These are phyloP conservation scores for Pythium chondricola DNA, from an alignment of 352 stramenopile species.

Conservation along the genomic window DNA sequence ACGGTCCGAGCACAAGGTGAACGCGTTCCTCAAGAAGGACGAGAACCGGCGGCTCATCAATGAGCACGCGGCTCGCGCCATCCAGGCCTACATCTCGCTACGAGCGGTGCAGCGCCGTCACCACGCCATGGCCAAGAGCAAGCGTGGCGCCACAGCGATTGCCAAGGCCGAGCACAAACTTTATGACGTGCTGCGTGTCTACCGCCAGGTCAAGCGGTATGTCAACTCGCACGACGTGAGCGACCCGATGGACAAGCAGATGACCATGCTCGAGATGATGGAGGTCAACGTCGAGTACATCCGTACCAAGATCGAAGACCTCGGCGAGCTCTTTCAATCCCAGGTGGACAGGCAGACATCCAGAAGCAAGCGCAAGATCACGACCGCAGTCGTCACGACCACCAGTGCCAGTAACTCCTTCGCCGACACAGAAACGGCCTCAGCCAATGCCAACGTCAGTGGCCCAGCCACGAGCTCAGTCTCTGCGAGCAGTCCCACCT, in stretches of 20 bases:
- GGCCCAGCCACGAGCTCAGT: conserved; percentile 12
- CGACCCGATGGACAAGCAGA: conserved; percentile 75
- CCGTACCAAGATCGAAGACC: conserved; percentile 68
- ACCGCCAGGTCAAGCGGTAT: conserved; percentile 48
- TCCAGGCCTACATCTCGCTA: conserved; percentile 62
- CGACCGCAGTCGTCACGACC: conserved; percentile 2
- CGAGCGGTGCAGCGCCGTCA: conserved; percentile 33
- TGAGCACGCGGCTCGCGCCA: conserved; percentile 47
- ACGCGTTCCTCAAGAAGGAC: conserved; percentile 72
- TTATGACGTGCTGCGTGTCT: conserved; percentile 47
- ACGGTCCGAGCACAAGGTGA: conserved; percentile 75
- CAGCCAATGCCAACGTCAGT: conserved; percentile 1
- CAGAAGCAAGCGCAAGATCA: conserved; percentile 10
- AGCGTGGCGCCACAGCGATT: conserved; percentile 9
- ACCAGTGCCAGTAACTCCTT: conserved; percentile 1
- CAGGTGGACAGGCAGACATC: conserved; percentile 21
- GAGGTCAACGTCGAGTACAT: conserved; percentile 83
- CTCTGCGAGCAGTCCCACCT: neutral
- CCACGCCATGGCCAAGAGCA: conserved; percentile 16
- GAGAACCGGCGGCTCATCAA: conserved; percentile 54
- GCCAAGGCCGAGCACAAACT: conserved; percentile 51
- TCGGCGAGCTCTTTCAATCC: conserved; percentile 41
- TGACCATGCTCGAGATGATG: conserved; percentile 85
- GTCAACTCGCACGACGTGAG: conserved; percentile 63
- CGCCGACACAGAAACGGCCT: conserved; percentile 2